phyloP scores from a whole-genome alignment of 208 protist genomes.

The Entamoeba invadens region DNA sequence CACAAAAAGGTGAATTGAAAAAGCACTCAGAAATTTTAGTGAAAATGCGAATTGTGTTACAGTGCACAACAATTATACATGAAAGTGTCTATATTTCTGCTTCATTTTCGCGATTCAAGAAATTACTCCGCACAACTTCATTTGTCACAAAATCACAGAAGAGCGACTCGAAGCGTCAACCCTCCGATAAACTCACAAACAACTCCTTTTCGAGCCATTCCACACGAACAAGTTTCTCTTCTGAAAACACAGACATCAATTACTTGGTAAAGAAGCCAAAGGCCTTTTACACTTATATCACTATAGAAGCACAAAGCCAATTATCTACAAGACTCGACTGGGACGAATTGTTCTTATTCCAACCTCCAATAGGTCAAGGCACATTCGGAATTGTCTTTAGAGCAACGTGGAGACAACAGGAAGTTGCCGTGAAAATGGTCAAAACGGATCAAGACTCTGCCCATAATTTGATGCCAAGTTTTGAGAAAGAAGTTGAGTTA shows the following conservation, averaged over 20 bases:
- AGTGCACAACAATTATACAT: not conserved
- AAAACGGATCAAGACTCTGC: not conserved
- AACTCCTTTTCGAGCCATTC: not conserved
- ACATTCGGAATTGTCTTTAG: not conserved
- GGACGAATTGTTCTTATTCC: not conserved
- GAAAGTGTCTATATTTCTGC: not conserved
- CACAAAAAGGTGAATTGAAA: not conserved
- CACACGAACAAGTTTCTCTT: not conserved
- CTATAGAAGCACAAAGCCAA: not conserved
- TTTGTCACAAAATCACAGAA: not conserved
- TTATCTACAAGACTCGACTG: not conserved
- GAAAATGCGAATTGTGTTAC: not conserved
- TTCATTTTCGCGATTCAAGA: not conserved
- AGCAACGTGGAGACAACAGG: not conserved
- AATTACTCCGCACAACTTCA: not conserved
- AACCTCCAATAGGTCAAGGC: not conserved
- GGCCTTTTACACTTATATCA: not conserved
- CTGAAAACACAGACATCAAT: not conserved
- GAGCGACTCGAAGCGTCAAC: not conserved
- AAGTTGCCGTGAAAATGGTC: not conserved
- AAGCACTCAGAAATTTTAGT: not conserved
- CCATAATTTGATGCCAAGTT: not conserved
- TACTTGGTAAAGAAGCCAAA: not conserved
- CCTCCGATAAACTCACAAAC: not conserved
- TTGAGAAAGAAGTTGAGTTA: not conserved